These are phyloP conservation scores for Lactarius vividus DNA, from an alignment of 768 basidiomycete genomes.

Conservation along the genomic window DNA sequence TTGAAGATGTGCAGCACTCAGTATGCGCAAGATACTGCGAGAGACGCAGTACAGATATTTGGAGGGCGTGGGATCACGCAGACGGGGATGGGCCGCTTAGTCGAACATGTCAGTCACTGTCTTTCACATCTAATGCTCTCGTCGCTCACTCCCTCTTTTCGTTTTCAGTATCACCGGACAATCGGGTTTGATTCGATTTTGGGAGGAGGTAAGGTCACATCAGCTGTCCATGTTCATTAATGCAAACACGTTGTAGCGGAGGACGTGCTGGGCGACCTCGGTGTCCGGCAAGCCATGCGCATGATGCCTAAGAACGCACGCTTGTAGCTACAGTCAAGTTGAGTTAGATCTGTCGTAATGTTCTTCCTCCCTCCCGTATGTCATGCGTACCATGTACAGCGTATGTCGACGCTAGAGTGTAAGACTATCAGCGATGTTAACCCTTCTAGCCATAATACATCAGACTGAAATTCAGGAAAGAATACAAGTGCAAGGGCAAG, in stretches of 20 bases:
- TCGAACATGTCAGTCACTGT: constrained; percentile 58
- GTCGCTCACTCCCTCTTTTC: constrained; percentile 5
- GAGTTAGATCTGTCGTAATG: not conserved
- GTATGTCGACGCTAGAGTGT: not conserved
- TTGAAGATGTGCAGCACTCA: constrained; percentile 76
- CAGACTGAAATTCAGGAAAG: too few species aligned
- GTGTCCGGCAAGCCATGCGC: constrained; percentile 77
- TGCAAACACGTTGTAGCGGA: constrained; percentile 47
- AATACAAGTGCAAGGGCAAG: too few species aligned
- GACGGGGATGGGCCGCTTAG: constrained; percentile 75
- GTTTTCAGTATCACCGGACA: constrained; percentile 56
- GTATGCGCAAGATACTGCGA: constrained; percentile 72
- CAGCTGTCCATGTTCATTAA: not conserved
- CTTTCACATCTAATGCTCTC: not conserved
- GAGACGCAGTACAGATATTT: constrained; percentile 82
- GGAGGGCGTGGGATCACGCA: constrained; percentile 85
- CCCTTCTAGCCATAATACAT: too few species aligned
- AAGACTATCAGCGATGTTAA: too few species aligned
- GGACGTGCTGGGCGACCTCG: constrained; percentile 73
- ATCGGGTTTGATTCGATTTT: constrained; percentile 68
- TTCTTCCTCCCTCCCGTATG: not conserved
- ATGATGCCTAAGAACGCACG: constrained; percentile 68
- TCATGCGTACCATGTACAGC: not conserved
- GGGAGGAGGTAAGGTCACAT: constrained; percentile 50
- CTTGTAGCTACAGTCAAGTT: constrained; percentile 39